Conservation (phyloP, 805 yeast genomes). For the Sugiyamaella qingdaonensis region DNA sequence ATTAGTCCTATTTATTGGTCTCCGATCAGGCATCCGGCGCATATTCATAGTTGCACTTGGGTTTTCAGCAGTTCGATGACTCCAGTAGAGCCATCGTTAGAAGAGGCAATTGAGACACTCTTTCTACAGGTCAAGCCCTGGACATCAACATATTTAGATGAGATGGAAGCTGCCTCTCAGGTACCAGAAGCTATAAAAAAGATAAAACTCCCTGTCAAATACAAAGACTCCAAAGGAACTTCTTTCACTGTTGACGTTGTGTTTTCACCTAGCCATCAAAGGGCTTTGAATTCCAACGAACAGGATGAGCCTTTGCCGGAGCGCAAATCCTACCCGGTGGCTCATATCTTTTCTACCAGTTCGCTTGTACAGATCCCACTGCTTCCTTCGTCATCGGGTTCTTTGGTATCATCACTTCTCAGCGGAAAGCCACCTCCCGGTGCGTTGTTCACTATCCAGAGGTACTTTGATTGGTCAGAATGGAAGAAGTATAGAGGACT, state of each 20-base stretch:
- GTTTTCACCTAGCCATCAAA: conserved; percentile 28
- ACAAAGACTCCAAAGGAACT: conserved; percentile 15
- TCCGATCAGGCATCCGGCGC: conserved; percentile 28
- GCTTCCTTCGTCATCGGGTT: conserved; percentile 11
- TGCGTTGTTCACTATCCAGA: conserved; percentile 22
- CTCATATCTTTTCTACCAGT: conserved; percentile 15
- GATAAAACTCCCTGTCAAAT: conserved; percentile 21
- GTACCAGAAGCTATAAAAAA: conserved; percentile 28
- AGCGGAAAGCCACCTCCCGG: conserved; percentile 22
- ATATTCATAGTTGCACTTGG: conserved; percentile 36
- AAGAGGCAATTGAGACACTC: conserved; percentile 22
- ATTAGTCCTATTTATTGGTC: conserved; percentile 40
- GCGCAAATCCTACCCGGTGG: conserved; percentile 15
- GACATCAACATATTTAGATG: conserved; percentile 24
- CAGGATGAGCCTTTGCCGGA: neutral
- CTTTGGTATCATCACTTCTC: conserved; percentile 19
- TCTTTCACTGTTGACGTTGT: conserved; percentile 21
- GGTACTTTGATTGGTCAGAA: conserved; percentile 31
- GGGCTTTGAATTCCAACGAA: conserved; percentile 15
- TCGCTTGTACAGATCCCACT: conserved; percentile 14
- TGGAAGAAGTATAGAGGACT: conserved; percentile 27
- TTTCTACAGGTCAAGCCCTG: conserved; percentile 25
- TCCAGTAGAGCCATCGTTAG: conserved; percentile 34
- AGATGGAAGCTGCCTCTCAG: conserved; percentile 24
- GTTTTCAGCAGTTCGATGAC: conserved; percentile 33